Base-by-base conservation (phyloP, 1,284 basidiomycete genomes). In the Porogramme epimiltina region DNA sequence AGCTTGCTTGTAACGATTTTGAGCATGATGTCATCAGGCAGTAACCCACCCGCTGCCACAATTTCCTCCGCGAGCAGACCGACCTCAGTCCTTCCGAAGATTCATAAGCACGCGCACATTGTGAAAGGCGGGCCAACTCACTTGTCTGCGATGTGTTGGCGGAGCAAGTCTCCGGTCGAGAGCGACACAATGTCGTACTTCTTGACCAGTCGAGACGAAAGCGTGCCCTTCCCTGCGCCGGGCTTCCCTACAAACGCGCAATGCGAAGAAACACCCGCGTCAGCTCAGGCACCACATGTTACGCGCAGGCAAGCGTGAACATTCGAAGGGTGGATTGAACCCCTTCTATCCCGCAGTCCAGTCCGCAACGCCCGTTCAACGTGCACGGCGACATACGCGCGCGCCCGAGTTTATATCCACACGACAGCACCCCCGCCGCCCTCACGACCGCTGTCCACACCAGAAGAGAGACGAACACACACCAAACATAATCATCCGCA, bases 401-500 rank as follows among this genome's bases (percentile, higher is more conserved):
- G n/a, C n/a, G n/a, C n/a, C n/a, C n/a, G n/a, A n/a, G n/a, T n/a
- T n/a, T n/a, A n/a, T n/a, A n/a, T n/a, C 31, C 20, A 36, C 20
- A 20, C 3, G 33, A 31, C 43, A 20, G 11, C 47, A 37, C 9
- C 28, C 28, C 8, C 28, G 8, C 28, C 28, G 31, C 20, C 19
- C 33, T 25, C 37, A 36, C n/a, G 31, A 16, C n/a, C 34, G 36
- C 25, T 18, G 23, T 15, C 22, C 22, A 22, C 13, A 28, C 8
- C n/a, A 24, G 25, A 26, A 22, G 22, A 24, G 16, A n/a, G 23
- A 23, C 34, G 24, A 13, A 8, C 3, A 54, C 58, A 45, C 55
- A 56, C 89, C 89, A 65, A 91, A 91, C 79, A 91, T 85, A 53
- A 91, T 73, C 85, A 91, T 88, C 34, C 89, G 80, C 42, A 90